These are phyloP conservation scores for Fusarium stilboides DNA, from an alignment of 2,329 filamentous ascomycete species.

Conservation along the genomic window DNA sequence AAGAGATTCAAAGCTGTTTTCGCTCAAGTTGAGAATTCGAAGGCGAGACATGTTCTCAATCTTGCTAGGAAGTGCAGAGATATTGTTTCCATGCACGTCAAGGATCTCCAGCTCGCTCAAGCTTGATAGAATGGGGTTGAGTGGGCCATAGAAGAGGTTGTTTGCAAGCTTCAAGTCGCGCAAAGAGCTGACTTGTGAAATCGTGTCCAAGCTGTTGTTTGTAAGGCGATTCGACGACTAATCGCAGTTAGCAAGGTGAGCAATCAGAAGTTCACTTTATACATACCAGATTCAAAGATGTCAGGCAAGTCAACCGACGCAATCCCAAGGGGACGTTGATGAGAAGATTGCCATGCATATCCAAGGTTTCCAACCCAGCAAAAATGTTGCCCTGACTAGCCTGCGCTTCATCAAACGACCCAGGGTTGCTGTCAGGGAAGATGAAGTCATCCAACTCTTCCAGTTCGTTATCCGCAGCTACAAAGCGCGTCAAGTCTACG, in stretches of 20 bases:
- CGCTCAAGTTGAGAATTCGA: conserved; percentile 82
- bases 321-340: conserved; percentile 81
- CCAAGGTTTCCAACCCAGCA: conserved; percentile 83
- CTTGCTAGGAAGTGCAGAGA: conserved; percentile 78
- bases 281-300: conserved; percentile 84
- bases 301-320: conserved; percentile 79
- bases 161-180: conserved; percentile 86
- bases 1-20: conserved; percentile 81
- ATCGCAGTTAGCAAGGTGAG: conserved; percentile 38
- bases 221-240: conserved; percentile 86
- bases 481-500: conserved; percentile 86
- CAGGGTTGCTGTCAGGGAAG: conserved; percentile 80
- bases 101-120: conserved; percentile 82
- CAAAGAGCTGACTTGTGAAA: conserved; percentile 80
- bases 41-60: conserved; percentile 78
- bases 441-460: conserved; percentile 79
- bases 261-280: neutral
- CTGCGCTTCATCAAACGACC: conserved; percentile 74
- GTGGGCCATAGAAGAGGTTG: conserved; percentile 79
- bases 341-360: conserved; percentile 89
- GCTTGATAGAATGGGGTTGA: conserved; percentile 74
- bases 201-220: conserved; percentile 78
- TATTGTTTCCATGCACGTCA: conserved; percentile 85
- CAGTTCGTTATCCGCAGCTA: conserved; percentile 92
- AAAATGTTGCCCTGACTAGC: conserved; percentile 82